Conservation (phyloP, 176 grass and related monocot species). For the Carex myosuroides region DNA sequence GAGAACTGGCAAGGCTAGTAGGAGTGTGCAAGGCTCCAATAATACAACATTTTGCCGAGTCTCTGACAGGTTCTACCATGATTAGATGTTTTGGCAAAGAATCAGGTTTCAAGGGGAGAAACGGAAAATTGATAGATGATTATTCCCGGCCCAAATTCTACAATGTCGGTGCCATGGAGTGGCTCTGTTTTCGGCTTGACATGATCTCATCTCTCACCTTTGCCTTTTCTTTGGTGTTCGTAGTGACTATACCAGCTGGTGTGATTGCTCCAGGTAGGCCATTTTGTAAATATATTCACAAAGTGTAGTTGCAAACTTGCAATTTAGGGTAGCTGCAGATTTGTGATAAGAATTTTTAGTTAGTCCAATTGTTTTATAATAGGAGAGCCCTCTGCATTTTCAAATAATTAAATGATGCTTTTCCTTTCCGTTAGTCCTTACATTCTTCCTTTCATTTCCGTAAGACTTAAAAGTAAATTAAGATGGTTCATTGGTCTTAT, state of each 20-base stretch:
- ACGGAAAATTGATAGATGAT: slow-evolving; percentile 56
- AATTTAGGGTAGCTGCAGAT: background rate
- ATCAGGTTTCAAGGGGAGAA: slow-evolving; percentile 47
- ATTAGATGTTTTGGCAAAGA: slow-evolving; percentile 83
- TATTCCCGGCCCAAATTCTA: slow-evolving; percentile 67
- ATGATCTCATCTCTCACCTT: slow-evolving; percentile 52
- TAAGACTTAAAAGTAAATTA: background rate
- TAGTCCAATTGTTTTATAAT: background rate
- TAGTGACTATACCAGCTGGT: slow-evolving; percentile 30
- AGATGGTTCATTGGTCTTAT: background rate
- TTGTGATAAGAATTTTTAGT: background rate
- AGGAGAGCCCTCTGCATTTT: background rate
- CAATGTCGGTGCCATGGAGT: slow-evolving; percentile 51
- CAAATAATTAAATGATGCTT: background rate
- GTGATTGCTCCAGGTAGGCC: slow-evolving; percentile 53
- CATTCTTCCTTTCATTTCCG: background rate
- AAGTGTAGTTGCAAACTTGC: background rate
- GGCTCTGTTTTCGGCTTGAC: slow-evolving; percentile 71
- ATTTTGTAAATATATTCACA: background rate
- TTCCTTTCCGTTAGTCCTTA: background rate
- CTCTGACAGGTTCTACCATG: slow-evolving; percentile 71
- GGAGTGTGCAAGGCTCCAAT: slow-evolving; percentile 84
- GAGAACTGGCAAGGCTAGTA: slow-evolving; percentile 59
- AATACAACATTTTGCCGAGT: slow-evolving; percentile 85
- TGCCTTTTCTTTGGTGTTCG: slow-evolving; percentile 39